Evolutionary conservation across 768 basidiomycete genomes (phyloP), one percentile per base, ranked within the genome.

Genomic region (Amanita pallidorosea): DNA sequence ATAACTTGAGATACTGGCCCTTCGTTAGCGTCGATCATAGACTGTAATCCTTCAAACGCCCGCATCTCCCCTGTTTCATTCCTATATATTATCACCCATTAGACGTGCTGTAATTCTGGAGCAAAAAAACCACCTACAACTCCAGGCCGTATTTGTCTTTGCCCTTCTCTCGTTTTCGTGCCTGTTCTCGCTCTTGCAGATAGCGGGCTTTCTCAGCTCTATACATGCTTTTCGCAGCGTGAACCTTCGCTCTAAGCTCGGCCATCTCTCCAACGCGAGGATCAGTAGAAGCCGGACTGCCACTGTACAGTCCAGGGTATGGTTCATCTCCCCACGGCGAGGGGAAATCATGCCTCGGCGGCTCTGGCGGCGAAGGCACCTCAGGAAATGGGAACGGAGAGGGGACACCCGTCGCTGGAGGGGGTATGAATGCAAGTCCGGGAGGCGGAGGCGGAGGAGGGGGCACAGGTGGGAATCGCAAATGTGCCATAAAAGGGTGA

Each of bases 171-270:
- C 70, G 74, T 22, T 68, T 66, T 44, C 52, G 35, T 48, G 80
- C 77, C 56, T 67, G 74, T 20, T 69, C 66, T 43, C 45, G 44
- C 47, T 81, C 77, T 56, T 67, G 66, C 25, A 84, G 75, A 57
- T 87, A 86, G 20, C 69, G 70, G 57, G 85, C 84, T 59, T 89
- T 89, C 63, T 81, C 76, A 1, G 70, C 71, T 64, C 78, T 84
- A 63, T 89, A 89, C 20, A 66, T 65, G 23, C 69, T 70, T 57
- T 86, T 89, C 1, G 86, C 84, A 17, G 68, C 75, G 57, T 87
- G 80, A 3, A 88, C 74, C 27, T 76, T 70, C 25, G 69, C 69
- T 33, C 66, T 66, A 45, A 74, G 56, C 27, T 74, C 52, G 12
- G 33, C 38, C 29, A 43, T 38, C 22, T 50, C 27, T 0, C 29